Evolutionary conservation across 2,329 filamentous ascomycete genomes (phyloP).

Genomic region (Fusarium kyushuense): DNA sequence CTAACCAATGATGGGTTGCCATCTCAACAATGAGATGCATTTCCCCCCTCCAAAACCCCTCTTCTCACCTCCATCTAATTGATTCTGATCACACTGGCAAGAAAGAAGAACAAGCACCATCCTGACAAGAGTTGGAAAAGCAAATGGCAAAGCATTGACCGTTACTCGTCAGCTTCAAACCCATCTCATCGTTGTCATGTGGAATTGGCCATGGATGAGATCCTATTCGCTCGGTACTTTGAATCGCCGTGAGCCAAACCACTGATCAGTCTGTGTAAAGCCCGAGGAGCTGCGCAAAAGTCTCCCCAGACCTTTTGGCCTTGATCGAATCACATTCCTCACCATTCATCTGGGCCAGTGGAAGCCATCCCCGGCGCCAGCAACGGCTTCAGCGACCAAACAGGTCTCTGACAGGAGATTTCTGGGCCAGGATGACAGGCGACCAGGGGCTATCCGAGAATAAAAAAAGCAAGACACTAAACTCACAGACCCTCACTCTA

Average conservation of each 20-base stretch:
- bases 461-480: constrained; percentile 45
- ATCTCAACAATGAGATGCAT: constrained; percentile 9
- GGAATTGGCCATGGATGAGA: constrained; percentile 24
- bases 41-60: constrained; percentile 13
- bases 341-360: constrained; percentile 47
- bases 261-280: constrained; percentile 21
- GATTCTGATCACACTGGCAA: constrained; percentile 4
- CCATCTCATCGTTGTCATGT: constrained; percentile 32
- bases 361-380: constrained; percentile 47
- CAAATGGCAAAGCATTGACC: constrained; percentile 18
- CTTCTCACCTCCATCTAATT: constrained; percentile 13
- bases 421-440: constrained; percentile 36
- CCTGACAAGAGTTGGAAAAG: constrained; percentile 25
- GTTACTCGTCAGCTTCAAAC: constrained; percentile 41
- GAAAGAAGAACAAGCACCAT: constrained; percentile 18
- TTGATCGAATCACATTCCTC: constrained; percentile 49
- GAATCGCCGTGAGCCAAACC: constrained; percentile 37
- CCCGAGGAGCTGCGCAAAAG: constrained; percentile 32
- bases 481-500: constrained; percentile 21
- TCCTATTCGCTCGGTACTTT: constrained; percentile 48
- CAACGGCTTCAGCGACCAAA: constrained; percentile 43
- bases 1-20: constrained; percentile 25
- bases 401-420: constrained; percentile 39
- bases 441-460: constrained; percentile 46
- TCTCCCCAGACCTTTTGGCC: constrained; percentile 30